Conservation (phyloP, 768 basidiomycete genomes). For the Phlebiopsis flavidoalba region DNA sequence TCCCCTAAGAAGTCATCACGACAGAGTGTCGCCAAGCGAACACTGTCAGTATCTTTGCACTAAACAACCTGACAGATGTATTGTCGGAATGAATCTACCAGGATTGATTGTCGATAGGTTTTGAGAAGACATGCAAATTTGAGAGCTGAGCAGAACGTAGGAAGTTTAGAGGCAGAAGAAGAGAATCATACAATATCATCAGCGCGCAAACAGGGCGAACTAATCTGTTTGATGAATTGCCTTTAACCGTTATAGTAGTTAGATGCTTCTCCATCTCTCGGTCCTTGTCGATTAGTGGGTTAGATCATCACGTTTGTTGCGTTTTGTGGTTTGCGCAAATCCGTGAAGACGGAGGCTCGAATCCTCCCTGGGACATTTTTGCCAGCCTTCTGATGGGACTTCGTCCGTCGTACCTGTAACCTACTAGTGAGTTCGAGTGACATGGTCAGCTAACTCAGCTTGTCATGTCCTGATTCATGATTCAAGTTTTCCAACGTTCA, state of each 20-base stretch:
- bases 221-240: background rate
- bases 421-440: too few relatives aligned
- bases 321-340: background rate
- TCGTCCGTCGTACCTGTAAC: too few relatives aligned
- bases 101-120: too few relatives aligned
- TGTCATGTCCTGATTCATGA: too few relatives aligned
- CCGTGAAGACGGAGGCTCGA: constrained; percentile 3
- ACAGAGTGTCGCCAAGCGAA: too few relatives aligned
- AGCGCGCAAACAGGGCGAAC: too few relatives aligned
- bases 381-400: background rate
- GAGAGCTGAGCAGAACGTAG: background rate
- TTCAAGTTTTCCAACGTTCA: background rate
- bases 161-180: background rate
- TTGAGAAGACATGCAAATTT: background rate
- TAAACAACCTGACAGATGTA: too few relatives aligned
- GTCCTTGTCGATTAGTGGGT: constrained; percentile 10
- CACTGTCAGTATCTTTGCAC: too few relatives aligned
- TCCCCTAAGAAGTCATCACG: too few relatives aligned
- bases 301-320: constrained; percentile 10
- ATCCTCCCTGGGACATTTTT: constrained; percentile 3
- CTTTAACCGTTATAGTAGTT: background rate
- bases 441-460: too few relatives aligned
- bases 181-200: background rate
- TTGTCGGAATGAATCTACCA: too few relatives aligned
- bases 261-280: background rate